Evolutionary conservation across 805 yeast genomes (phyloP).

Genomic region (Ogataea paraovalis): DNA sequence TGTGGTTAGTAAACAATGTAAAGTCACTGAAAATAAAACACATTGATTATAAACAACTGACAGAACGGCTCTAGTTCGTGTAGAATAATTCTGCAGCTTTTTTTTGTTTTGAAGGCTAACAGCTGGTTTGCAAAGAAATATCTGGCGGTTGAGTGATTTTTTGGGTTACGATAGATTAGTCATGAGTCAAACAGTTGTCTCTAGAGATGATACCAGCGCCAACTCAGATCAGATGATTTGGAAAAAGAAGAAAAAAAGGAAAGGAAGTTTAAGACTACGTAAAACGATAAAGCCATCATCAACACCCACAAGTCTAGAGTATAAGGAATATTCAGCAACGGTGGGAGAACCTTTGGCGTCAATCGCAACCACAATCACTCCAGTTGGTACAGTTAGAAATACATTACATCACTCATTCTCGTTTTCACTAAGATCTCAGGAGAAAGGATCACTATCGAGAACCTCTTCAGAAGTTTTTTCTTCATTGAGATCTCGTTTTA

Average conservation of each 20-base stretch:
- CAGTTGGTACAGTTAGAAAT: background rate
- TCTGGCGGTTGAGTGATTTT: too few relatives aligned
- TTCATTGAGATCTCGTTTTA: background rate
- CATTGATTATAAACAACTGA: too few relatives aligned
- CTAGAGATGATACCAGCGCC: background rate
- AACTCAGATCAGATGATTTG: background rate
- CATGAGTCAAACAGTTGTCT: too few relatives aligned
- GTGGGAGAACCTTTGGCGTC: background rate
- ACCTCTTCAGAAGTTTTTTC: background rate
- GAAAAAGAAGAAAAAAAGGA: constrained; percentile 10
- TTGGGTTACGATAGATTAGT: too few relatives aligned
- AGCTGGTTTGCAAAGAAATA: too few relatives aligned
- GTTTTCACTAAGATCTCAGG: background rate
- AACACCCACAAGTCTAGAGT: background rate
- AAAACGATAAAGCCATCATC: background rate
- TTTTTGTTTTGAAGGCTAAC: too few relatives aligned
- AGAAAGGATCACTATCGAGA: background rate
- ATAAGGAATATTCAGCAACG: background rate
- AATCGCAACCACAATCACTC: background rate
- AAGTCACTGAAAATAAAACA: too few relatives aligned
- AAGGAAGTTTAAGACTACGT: constrained; percentile 15
- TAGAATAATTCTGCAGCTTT: too few relatives aligned
- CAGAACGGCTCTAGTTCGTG: too few relatives aligned
- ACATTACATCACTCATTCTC: background rate
- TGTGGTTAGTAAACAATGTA: too few relatives aligned